These are phyloP conservation scores for Prosopis cineraria DNA, from an alignment of 306 rosid genomes.

Conservation along the genomic window DNA sequence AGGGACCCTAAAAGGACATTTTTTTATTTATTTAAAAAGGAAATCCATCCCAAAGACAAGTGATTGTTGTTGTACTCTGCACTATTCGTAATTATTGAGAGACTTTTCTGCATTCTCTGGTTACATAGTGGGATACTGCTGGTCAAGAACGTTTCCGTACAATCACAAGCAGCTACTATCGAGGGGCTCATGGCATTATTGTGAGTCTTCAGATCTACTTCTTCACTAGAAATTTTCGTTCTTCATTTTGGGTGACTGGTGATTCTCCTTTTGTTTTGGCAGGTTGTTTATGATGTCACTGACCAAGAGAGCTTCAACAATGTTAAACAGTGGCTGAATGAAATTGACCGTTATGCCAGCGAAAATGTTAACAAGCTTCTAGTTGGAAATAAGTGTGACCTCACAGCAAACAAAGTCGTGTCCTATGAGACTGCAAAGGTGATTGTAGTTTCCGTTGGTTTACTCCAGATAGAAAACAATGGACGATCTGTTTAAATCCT, in stretches of 20 bases:
- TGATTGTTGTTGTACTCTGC: constrained; percentile 22
- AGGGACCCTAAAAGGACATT: no score
- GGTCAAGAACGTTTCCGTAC: constrained; percentile 99
- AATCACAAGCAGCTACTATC: constrained; percentile 99
- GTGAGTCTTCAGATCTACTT: constrained; percentile 50
- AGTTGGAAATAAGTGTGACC: constrained; percentile 75
- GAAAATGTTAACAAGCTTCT: constrained; percentile 82
- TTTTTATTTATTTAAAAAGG: not conserved
- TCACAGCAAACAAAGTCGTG: constrained; percentile 73
- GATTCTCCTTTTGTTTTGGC: constrained; percentile 22
- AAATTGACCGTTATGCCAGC: constrained; percentile 84
- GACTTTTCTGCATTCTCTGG: constrained; percentile 28
- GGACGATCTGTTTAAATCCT: not conserved
- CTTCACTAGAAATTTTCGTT: constrained; percentile 5
- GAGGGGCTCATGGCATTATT: constrained; percentile 99
- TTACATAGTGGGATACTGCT: constrained; percentile 96
- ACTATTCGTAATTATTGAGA: constrained; percentile 28
- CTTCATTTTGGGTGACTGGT: constrained; percentile 21
- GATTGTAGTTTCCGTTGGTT: constrained; percentile 20
- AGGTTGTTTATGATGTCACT: constrained; percentile 86
- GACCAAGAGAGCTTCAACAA: constrained; percentile 86
- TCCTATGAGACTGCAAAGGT: constrained; percentile 76
- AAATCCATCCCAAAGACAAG: not conserved
- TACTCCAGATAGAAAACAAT: not conserved
- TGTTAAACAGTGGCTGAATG: constrained; percentile 81